Percentiles rank a stretch among this genome's conserved stretches.
Conservation (phyloP, 441 rosid genomes). For the Omphalea diandra region DNA sequence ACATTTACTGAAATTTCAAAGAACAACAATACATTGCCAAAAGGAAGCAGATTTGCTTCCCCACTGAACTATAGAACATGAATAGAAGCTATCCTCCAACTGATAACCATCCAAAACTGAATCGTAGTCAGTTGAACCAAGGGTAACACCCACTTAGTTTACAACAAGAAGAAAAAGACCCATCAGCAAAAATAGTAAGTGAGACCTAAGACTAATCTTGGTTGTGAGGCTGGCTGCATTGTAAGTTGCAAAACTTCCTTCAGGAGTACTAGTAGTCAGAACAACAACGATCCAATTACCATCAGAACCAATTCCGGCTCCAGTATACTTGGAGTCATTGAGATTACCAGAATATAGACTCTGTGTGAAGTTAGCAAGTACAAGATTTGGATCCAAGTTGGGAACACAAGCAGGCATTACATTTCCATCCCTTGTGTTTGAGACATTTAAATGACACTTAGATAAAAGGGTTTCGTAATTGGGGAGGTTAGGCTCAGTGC, state of each 20-base stretch:
- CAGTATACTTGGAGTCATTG: constrained; percentile 68
- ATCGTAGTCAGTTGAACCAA: not conserved
- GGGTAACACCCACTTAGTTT: constrained; percentile 13
- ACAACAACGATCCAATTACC: constrained; percentile 85
- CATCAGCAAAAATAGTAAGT: constrained; percentile 33
- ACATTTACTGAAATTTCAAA: not conserved
- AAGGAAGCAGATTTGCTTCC: not conserved
- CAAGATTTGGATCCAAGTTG: constrained; percentile 52
- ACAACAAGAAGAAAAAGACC: constrained; percentile 38
- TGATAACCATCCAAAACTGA: too few relatives aligned
- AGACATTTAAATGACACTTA: constrained; percentile 72
- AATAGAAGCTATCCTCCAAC: too few relatives aligned
- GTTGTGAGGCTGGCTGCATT: constrained; percentile 33
- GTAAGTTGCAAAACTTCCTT: constrained; percentile 54
- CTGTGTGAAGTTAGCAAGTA: constrained; percentile 72
- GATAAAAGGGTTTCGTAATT: constrained; percentile 56
- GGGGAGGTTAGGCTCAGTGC: constrained; percentile 68
- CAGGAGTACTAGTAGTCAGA: constrained; percentile 66
- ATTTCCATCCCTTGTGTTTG: constrained; percentile 72
- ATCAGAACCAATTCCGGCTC: constrained; percentile 80
- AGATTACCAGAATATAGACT: constrained; percentile 54
- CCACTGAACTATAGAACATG: constrained; percentile 5
- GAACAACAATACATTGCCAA: not conserved
- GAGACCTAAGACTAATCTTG: constrained; percentile 26
- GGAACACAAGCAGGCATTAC: constrained; percentile 93